phyloP scores from a whole-genome alignment of 352 stramenopile genomes.

The Globisporangium spiculum region DNA sequence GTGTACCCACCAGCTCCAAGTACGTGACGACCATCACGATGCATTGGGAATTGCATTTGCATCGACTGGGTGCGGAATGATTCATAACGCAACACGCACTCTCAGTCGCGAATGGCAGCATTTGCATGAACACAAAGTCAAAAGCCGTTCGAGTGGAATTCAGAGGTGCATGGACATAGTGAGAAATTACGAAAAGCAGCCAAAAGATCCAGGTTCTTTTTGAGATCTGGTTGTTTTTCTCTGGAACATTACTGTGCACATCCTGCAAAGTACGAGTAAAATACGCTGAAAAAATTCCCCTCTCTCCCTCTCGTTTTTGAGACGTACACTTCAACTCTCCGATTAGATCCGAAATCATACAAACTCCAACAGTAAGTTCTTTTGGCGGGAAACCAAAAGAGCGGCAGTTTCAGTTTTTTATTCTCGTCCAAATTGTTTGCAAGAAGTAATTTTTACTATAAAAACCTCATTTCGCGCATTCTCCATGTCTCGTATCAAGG shows the following conservation, averaged over 20 bases:
- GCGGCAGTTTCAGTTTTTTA: slow-evolving; percentile 5
- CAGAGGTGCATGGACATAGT: no score
- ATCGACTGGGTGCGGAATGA: not conserved
- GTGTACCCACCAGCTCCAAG: not conserved
- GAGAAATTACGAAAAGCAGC: slow-evolving; percentile 1
- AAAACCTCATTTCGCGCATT: not conserved
- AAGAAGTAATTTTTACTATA: not conserved
- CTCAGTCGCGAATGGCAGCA: not conserved
- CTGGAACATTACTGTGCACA: not conserved
- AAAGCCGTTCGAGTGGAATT: not conserved
- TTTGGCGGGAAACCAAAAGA: slow-evolving; percentile 13
- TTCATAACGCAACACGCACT: not conserved
- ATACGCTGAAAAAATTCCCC: not conserved
- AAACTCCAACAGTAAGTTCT: not conserved
- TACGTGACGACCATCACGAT: not conserved
- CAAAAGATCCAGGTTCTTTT: slow-evolving; percentile 1
- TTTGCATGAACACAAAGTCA: not conserved
- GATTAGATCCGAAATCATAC: not conserved
- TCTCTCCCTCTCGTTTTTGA: not conserved
- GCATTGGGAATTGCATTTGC: not conserved
- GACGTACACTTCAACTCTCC: not conserved
- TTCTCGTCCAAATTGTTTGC: not conserved
- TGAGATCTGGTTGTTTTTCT: not conserved
- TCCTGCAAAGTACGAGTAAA: not conserved
- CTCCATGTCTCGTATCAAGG: not conserved